A percentile compares a stretch with the other conserved stretches of the same genome.
These are phyloP conservation scores for Tricholoma sp. DNA, from an alignment of 768 basidiomycete genomes.

Conservation along the genomic window DNA sequence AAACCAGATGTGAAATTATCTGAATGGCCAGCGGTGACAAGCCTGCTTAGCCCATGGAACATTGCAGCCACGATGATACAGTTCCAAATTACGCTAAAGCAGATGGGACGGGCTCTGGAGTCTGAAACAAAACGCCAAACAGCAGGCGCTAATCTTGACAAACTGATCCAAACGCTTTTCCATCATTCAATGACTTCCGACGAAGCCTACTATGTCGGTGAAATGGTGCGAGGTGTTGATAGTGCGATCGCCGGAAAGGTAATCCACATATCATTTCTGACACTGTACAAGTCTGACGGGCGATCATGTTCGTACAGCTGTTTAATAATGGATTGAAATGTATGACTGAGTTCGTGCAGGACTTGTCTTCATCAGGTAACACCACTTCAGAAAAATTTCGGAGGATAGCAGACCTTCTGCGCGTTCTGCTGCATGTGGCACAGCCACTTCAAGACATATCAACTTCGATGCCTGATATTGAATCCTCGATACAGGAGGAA, in stretches of 20 bases:
- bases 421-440: conserved; percentile 63
- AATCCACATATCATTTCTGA: conserved; percentile 3
- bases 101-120: conserved; percentile 64
- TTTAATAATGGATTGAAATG: conserved; percentile 69
- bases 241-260: conserved; percentile 67
- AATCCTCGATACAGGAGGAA: conserved; percentile 50
- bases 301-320: conserved; percentile 39
- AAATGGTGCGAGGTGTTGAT: conserved; percentile 71
- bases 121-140: conserved; percentile 48
- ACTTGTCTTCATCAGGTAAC: conserved; percentile 23
- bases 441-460: conserved; percentile 53
- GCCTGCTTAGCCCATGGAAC: conserved; percentile 78
- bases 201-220: conserved; percentile 80
- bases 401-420: conserved; percentile 62
- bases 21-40: conserved; percentile 58
- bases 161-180: conserved; percentile 61
- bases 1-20: conserved; percentile 42
- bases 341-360: conserved; percentile 49
- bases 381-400: conserved; percentile 37
- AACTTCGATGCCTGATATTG: conserved; percentile 42
- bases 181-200: conserved; percentile 71
- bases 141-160: conserved; percentile 62
- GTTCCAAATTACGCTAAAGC: conserved; percentile 70
- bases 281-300: background rate
- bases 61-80: conserved; percentile 78